Evolutionary conservation across 2,329 filamentous ascomycete genomes (phyloP), one percentile per base, ranked within the genome.

Genomic region (Talaromyces sp.): DNA sequence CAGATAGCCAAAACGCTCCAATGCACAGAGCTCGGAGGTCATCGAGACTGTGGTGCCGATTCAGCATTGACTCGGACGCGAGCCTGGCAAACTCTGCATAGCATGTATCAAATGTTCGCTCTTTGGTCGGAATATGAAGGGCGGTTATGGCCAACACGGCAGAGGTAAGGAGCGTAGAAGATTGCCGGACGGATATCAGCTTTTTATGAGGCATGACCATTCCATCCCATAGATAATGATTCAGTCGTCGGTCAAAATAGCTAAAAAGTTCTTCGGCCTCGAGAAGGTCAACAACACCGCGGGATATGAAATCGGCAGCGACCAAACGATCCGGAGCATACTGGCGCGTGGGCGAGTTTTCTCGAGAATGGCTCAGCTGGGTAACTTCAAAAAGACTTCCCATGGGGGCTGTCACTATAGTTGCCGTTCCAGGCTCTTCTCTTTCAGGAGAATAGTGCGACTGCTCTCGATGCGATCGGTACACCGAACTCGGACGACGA

Each of bases 1-100:
- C 81, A 24, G 80, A 79, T 9, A 84, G 75, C 82, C 82, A 84
- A 64, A 83, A 84, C 5, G 81, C 79, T 8, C 78, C 82, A 50
- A 84, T 80, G 62, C 81, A 83, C 54, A 84, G 69, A 2, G 80
- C 82, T 32, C 81, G 77, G 57, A 84, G 72, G 64, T 81, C 79
- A 63, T 84, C 81, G 58, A 80, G 69, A 43, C 80, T 79, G 56
- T 82, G 77, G 49, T 81, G 79, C 43, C 79, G 75, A 60, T 79
- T 79, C 55, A 84, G 78, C 77, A 84, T 81, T 1, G 80, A 79
- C 50, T 78, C 77, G 3, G 81, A 79, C 41, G 82, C 80, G n/a
- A 84, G 67, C 24, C 75, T 76, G 32, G 80, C 78, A 65, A 83
- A 82, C 65, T 84, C 82, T 24, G 77, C 77, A 62, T 77, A 81